phyloP scores from a whole-genome alignment of 176 grass and related monocot genomes.

The Melocanna baccifera region DNA sequence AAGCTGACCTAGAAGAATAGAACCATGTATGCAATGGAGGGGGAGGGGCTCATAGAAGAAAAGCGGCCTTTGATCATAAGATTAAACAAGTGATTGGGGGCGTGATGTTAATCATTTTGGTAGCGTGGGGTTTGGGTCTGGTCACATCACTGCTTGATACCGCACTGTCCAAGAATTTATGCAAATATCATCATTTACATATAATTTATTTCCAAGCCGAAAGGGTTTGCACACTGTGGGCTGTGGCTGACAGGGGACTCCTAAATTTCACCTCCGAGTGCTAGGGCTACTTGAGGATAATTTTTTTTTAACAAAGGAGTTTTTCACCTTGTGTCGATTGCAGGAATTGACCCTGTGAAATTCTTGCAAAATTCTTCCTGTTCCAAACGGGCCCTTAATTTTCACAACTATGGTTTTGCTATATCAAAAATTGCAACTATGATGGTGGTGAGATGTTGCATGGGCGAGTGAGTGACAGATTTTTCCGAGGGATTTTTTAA shows the following conservation, averaged over 20 bases:
- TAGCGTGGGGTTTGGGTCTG: slow-evolving; percentile 2
- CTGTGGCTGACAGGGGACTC: background rate
- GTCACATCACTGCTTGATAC: slow-evolving; percentile 29
- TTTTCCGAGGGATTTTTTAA: background rate
- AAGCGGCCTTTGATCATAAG: background rate
- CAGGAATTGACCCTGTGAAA: background rate
- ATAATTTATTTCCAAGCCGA: background rate
- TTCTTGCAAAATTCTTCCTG: no score
- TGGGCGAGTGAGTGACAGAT: background rate
- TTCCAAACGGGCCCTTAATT: background rate
- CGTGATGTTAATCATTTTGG: slow-evolving; percentile 22
- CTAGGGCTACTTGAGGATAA: background rate
- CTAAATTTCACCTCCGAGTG: background rate
- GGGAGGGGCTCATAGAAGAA: background rate
- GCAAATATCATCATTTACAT: background rate
- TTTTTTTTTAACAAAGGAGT: background rate
- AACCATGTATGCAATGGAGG: background rate
- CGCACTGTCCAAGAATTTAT: background rate
- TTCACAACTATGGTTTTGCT: background rate
- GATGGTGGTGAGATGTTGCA: background rate
- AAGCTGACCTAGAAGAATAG: background rate
- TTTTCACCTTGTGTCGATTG: background rate
- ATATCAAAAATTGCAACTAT: background rate
- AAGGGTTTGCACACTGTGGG: background rate
- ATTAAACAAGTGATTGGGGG: slow-evolving; percentile 15